phyloP scores from a whole-genome alignment of 2,329 filamentous ascomycete genomes.

The Elsinoe batatas region DNA sequence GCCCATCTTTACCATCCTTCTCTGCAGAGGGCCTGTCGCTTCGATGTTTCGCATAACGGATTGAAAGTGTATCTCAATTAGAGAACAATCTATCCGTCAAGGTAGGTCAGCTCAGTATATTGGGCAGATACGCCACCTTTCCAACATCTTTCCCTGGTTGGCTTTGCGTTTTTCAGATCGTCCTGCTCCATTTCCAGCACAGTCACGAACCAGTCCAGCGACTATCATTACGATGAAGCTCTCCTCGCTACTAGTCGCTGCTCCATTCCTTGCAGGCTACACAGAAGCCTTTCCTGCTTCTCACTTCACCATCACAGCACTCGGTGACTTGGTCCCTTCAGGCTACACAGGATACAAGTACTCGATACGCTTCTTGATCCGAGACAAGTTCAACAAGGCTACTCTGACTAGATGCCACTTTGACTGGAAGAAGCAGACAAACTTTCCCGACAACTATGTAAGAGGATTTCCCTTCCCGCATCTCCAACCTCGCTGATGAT shows the following conservation, averaged over 20 bases:
- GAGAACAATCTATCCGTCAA: not conserved
- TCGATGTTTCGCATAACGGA: not conserved
- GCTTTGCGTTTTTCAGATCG: constrained; percentile 2
- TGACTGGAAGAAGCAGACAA: constrained; percentile 1
- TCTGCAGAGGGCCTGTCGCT: not conserved
- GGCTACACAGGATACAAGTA: constrained; percentile 10
- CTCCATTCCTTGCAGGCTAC: not conserved
- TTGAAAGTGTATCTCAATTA: not conserved
- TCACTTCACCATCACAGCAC: constrained; percentile 9
- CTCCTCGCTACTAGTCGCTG: not conserved
- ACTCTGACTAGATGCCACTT: constrained; percentile 9
- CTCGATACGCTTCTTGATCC: constrained; percentile 4
- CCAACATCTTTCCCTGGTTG: not conserved
- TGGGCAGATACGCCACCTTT: not conserved
- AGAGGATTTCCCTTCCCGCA: not conserved
- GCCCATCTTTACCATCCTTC: not conserved
- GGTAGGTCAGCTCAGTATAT: constrained; percentile 1
- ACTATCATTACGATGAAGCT: not conserved
- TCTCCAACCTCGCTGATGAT: not conserved
- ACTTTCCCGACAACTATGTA: constrained; percentile 5
- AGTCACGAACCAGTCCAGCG: not conserved
- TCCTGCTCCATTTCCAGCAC: not conserved
- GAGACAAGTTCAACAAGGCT: constrained; percentile 2
- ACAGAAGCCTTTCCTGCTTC: constrained; percentile 2
- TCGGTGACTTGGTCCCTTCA: constrained; percentile 1